Evolutionary conservation across 768 basidiomycete species (phyloP), one percentile per base, ranked within the genome.

Genomic region (Gloeostereum incarnatum): DNA sequence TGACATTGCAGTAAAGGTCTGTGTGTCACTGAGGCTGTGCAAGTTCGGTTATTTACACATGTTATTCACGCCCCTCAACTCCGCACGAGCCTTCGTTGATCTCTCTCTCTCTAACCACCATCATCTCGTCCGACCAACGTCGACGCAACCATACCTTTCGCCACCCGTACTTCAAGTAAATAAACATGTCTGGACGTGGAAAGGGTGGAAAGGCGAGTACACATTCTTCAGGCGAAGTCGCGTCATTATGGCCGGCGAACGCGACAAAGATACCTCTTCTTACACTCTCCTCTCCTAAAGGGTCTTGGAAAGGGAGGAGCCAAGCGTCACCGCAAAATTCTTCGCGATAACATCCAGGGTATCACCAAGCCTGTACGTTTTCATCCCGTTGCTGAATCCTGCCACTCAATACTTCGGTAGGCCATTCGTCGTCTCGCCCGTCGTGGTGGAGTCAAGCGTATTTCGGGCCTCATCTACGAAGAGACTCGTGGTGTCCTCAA

Each of bases 381-480:
- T 16, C 9, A 11, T 31, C 13, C 31, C 36, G 14, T 4, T 80
- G 69, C 36, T 69, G 80, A n/a, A n/a, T n/a, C n/a, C n/a, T n/a
- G n/a, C n/a, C n/a, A n/a, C n/a, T n/a, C n/a, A n/a, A n/a, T n/a
- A n/a, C n/a, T n/a, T n/a, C n/a, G n/a, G 67, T 80, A 80, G 44
- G 79, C 71, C 46, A 66, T 82, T 57, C 75, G 76, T 65, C 78
- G 80, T 66, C 75, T 83, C 32, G 81, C 80, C 27, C 77, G 80
- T 50, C 74, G 81, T 68, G 78, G 81, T 46, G 81, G 81, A 73
- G 78, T 81, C 54, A 81, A 84, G 73, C 68, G 75, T 75, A 74
- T 76, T 57, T 72, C 68, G 7, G 61, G 77, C 50, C 61, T 78
- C 43, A 78, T 80, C 62, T 80, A 81, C 61, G 78, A 81, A 57